Evolutionary conservation across 2,329 filamentous ascomycete genomes (phyloP).

Genomic region (Macrophomina tecta): DNA sequence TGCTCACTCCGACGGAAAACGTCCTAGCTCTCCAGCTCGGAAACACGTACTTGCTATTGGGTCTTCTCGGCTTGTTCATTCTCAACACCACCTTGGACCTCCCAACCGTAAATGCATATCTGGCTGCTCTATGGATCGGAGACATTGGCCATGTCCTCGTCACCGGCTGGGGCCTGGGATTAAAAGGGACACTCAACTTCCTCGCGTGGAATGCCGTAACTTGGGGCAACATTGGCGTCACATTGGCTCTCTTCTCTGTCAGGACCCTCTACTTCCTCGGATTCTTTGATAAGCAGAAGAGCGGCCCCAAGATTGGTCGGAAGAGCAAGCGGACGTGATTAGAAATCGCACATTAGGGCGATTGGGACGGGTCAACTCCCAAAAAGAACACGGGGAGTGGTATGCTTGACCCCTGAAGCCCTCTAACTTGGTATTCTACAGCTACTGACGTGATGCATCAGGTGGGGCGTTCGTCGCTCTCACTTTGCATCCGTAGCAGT

Average conservation of each 20-base stretch:
- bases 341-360: not conserved
- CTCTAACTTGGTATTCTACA: not conserved
- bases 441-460: not conserved
- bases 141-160: constrained; percentile 72
- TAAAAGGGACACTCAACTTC: constrained; percentile 59
- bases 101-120: constrained; percentile 70
- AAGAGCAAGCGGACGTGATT: constrained; percentile 12
- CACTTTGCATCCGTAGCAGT: not conserved
- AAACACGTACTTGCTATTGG: constrained; percentile 72
- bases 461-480: not conserved
- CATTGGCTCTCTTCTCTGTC: constrained; percentile 65
- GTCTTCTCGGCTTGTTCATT: constrained; percentile 67
- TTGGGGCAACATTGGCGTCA: constrained; percentile 75
- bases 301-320: not conserved
- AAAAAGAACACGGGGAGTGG: not conserved
- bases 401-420: not conserved
- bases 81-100: constrained; percentile 69
- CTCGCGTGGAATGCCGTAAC: constrained; percentile 70
- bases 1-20: constrained; percentile 36
- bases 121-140: constrained; percentile 67
- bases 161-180: constrained; percentile 65
- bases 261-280: constrained; percentile 65
- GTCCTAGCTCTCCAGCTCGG: constrained; percentile 72
- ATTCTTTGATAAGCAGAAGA: constrained; percentile 56
- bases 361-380: not conserved